phyloP scores from a whole-genome alignment of 176 grass and related monocot genomes.

The Musa itinerans region DNA sequence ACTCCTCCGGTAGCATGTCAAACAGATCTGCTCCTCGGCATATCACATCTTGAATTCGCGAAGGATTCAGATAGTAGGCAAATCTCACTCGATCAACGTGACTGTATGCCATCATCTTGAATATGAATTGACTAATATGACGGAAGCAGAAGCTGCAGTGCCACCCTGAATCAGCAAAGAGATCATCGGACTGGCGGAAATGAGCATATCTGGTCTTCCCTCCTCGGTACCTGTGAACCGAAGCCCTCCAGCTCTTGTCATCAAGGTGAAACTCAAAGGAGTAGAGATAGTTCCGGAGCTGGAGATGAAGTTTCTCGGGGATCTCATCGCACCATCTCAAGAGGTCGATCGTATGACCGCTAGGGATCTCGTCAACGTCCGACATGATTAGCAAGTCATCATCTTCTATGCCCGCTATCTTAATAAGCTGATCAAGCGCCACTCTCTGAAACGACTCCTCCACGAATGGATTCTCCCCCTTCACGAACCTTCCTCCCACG shows the following conservation, averaged over 20 bases:
- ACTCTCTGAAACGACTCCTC: slow-evolving; percentile 96
- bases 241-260: slow-evolving; percentile 90
- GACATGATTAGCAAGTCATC: slow-evolving; percentile 97
- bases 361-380: slow-evolving; percentile 90
- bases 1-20: slow-evolving; percentile 96
- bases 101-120: slow-evolving; percentile 97
- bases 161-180: slow-evolving; percentile 93
- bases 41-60: slow-evolving; percentile 87
- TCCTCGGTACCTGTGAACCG: slow-evolving; percentile 48
- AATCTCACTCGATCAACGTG: slow-evolving; percentile 82
- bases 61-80: slow-evolving; percentile 63
- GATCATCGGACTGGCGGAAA: slow-evolving; percentile 56
- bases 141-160: slow-evolving; percentile 97
- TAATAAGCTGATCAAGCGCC: slow-evolving; percentile 72
- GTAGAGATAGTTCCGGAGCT: slow-evolving; percentile 86
- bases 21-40: slow-evolving; percentile 86
- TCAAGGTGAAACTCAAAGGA: slow-evolving; percentile 83
- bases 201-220: slow-evolving; percentile 84
- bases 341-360: slow-evolving; percentile 69
- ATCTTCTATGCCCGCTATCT: slow-evolving; percentile 57
- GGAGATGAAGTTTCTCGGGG: slow-evolving; percentile 78
- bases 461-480: slow-evolving; percentile 90
- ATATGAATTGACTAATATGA: slow-evolving; percentile 59
- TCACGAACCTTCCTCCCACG: slow-evolving; percentile 71
- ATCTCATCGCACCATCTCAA: slow-evolving; percentile 83